Conservation (phyloP, 805 yeast genomes). For the Saccharomycopsis babjevae region DNA sequence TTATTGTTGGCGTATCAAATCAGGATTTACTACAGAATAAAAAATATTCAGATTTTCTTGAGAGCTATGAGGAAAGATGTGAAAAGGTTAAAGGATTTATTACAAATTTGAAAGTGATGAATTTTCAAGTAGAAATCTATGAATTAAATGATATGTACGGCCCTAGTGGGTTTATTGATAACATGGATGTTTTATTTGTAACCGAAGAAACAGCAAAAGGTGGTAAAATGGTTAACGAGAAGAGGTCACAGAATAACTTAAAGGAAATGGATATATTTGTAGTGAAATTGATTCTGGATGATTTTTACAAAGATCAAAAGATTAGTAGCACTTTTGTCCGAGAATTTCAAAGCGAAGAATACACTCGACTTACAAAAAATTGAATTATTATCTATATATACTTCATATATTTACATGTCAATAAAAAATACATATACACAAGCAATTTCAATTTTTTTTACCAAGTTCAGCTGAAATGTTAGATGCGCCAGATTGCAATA, state of each 20-base stretch:
- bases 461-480: not conserved
- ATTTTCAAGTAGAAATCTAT: constrained; percentile 38
- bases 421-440: not conserved
- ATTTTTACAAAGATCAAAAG: constrained; percentile 46
- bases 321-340: constrained; percentile 70
- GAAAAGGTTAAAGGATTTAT: constrained; percentile 41
- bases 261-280: constrained; percentile 39
- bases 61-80: constrained; percentile 45
- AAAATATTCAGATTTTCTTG: constrained; percentile 55
- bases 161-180: constrained; percentile 70
- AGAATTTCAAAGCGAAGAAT: constrained; percentile 27
- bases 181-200: constrained; percentile 71
- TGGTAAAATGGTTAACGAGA: constrained; percentile 59
- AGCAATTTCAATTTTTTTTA: not conserved
- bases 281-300: constrained; percentile 59
- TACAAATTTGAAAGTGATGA: constrained; percentile 26
- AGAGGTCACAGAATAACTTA: constrained; percentile 49
- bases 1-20: constrained; percentile 83
- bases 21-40: constrained; percentile 63
- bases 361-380: not conserved
- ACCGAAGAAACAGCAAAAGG: constrained; percentile 75
- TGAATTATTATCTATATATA: not conserved
- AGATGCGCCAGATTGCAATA: constrained; percentile 5
- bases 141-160: constrained; percentile 85
- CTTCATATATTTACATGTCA: not conserved